These are phyloP conservation scores for Peziza echinospora DNA, from an alignment of 495 filamentous ascomycete species.

Conservation along the genomic window DNA sequence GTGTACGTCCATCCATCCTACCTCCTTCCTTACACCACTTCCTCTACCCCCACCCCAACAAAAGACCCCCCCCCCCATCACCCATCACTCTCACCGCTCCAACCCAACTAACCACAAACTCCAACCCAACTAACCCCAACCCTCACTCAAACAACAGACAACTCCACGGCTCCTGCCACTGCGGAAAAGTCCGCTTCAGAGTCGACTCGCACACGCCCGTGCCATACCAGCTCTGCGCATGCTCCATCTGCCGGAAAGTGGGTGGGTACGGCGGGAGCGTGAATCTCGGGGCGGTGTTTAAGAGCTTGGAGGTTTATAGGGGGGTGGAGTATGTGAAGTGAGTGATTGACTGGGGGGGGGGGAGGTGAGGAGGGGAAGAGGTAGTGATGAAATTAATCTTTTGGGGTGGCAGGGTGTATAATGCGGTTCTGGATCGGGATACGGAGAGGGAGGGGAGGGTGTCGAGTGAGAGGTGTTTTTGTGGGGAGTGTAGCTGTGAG, in stretches of 20 bases:
- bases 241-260: constrained; percentile 35
- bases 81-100: no score
- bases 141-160: no score
- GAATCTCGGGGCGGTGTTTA: constrained; percentile 30
- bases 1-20: no score
- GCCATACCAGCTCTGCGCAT: constrained; percentile 35
- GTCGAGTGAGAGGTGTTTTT: constrained; percentile 34
- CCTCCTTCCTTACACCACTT: no score
- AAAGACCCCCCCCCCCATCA: no score
- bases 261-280: constrained; percentile 29
- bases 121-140: no score
- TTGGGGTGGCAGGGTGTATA: constrained; percentile 37
- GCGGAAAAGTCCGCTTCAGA: constrained; percentile 30
- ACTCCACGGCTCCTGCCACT: constrained; percentile 37
- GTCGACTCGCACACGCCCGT: constrained; percentile 32
- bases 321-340: no score
- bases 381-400: no score
- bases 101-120: no score
- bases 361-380: no score
- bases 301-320: constrained; percentile 28
- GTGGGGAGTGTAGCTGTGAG: constrained; percentile 24
- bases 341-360: no score
- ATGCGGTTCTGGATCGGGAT: constrained; percentile 29
- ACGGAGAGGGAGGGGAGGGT: constrained; percentile 24
- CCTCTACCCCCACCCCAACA: no score